Evolutionary conservation across 495 filamentous ascomycete genomes (phyloP), one percentile per base, ranked within the genome.

Genomic region (Penicillium maclennaniae): DNA sequence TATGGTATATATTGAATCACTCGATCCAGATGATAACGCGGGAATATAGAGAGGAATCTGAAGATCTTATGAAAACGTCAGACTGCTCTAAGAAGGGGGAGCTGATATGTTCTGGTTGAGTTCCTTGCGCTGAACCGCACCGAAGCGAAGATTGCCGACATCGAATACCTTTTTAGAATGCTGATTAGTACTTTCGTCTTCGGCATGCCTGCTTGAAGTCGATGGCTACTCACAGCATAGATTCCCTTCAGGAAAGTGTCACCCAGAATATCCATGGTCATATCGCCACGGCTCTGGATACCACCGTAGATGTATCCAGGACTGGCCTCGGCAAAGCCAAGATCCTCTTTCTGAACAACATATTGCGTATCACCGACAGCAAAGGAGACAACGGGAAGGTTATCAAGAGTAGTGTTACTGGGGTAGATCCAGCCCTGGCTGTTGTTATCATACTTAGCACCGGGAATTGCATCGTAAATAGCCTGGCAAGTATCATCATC

Each of bases 381-480:
- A 51, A 92, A 78, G 28, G 80, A 80, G 43, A 92, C 73, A 7
- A 76, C 72, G 8, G 88, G 88, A n/a, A 91, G 64, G 14, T 85
- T 66, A 25, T 80, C 77, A 3, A 57, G 66, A n/a, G 77, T 68
- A 6, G 81, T 81, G 43, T 68, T 70, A 17, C 68, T 71, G 7
- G 88, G 88, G 66, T 86, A 86, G 23, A 82, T 69, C 46, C 83
- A 91, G 51, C 87, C 88, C 62, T 91, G 87, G 58, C 83, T 81
- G 12, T 61, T 56, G 20, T 70, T 60, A 53, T 86, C 81, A 64
- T 89, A 90, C 34, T 63, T 71, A 7, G 85, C 78, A 4, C 86
- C 85, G n/a, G 80, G 80, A 53, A 92, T 88, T 36, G 82, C 73
- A 46, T 75, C 70, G 66, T 92, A 92, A 59, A 92, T 78, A 10